Conservation (phyloP, 1,284 basidiomycete species). For the Erythrobasidium hasegawianum region DNA sequence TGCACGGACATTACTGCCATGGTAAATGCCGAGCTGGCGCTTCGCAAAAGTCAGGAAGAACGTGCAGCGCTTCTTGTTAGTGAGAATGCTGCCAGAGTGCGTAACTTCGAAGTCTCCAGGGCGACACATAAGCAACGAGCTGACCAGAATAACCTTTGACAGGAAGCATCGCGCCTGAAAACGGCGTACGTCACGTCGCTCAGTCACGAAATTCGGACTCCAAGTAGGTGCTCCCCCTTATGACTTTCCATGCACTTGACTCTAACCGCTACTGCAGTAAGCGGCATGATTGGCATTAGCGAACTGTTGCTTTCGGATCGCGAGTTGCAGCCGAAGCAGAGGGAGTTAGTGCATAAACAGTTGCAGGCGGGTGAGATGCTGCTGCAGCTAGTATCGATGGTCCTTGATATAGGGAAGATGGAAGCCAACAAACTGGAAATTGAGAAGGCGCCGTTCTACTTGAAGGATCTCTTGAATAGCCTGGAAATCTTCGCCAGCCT, state of each 20-base stretch:
- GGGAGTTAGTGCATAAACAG: slow-evolving; percentile 37
- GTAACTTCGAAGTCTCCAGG: not conserved
- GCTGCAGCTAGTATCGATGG: slow-evolving; percentile 43
- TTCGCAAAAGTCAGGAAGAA: slow-evolving; percentile 48
- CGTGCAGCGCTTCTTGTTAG: slow-evolving; percentile 47
- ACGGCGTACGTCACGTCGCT: slow-evolving; percentile 46
- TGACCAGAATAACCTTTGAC: not conserved
- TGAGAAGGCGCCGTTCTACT: slow-evolving; percentile 47
- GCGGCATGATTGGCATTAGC: slow-evolving; percentile 40
- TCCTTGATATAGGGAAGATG: slow-evolving; percentile 49
- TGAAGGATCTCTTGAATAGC: slow-evolving; percentile 48
- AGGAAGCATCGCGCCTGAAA: slow-evolving; percentile 49
- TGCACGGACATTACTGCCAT: slow-evolving; percentile 50
- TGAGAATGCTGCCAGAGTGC: slow-evolving; percentile 47
- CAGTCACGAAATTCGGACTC: slow-evolving; percentile 39
- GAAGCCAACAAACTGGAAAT: slow-evolving; percentile 51
- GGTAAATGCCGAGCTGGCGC: slow-evolving; percentile 45
- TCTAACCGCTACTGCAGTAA: slow-evolving; percentile 6
- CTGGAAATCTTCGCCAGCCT: slow-evolving; percentile 48
- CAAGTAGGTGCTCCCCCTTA: not conserved
- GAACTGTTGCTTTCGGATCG: slow-evolving; percentile 42
- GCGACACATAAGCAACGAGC: not conserved
- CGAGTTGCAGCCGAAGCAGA: slow-evolving; percentile 24
- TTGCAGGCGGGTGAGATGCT: slow-evolving; percentile 42
- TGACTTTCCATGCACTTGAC: not conserved